These are phyloP conservation scores for Delonix regia DNA, from an alignment of 306 rosid species.

Conservation along the genomic window DNA sequence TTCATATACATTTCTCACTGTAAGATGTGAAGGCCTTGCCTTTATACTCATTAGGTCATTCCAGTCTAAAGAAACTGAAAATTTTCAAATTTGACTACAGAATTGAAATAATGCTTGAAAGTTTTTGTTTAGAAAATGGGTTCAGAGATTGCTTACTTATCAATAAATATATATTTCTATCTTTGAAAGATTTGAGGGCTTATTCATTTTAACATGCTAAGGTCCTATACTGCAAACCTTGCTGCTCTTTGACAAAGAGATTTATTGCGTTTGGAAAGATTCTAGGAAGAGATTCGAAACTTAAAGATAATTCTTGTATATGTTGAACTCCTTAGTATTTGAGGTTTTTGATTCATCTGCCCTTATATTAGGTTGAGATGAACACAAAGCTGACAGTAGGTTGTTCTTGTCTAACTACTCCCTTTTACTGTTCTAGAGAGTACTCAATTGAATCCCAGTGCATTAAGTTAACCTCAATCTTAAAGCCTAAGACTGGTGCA, in stretches of 20 bases:
- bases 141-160: background rate
- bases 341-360: background rate
- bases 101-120: background rate
- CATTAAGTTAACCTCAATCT: too few relatives aligned
- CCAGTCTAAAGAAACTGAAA: slow-evolving; percentile 5
- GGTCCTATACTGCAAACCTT: background rate
- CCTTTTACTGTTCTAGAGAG: background rate
- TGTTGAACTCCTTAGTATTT: background rate
- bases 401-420: background rate
- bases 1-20: background rate
- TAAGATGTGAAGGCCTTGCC: background rate
- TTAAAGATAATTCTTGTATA: background rate
- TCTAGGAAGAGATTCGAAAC: background rate
- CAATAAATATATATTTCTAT: slow-evolving; percentile 14
- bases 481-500: too few relatives aligned
- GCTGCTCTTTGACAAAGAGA: background rate
- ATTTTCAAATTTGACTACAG: background rate
- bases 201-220: slow-evolving; percentile 11
- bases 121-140: background rate
- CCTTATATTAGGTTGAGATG: background rate
- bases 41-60: slow-evolving; percentile 3
- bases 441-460: background rate
- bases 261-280: background rate
- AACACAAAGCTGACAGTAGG: background rate
- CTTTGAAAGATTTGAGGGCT: background rate